These are phyloP conservation scores for Fusarium sambucinum DNA, from an alignment of 2,329 filamentous ascomycete genomes.

Conservation along the genomic window DNA sequence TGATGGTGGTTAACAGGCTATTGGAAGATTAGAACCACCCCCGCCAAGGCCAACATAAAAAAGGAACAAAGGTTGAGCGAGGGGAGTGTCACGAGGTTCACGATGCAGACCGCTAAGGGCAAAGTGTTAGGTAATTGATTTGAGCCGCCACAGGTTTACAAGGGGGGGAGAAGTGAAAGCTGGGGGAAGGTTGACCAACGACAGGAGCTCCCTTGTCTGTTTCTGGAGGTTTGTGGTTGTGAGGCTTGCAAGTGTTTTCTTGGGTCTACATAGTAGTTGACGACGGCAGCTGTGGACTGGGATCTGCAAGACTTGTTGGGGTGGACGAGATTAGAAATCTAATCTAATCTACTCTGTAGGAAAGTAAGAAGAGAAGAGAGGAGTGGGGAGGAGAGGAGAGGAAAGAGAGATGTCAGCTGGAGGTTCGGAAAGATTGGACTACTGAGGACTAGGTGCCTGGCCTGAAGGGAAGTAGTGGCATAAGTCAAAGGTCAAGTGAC, in stretches of 20 bases:
- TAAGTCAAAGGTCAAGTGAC: constrained; percentile 22
- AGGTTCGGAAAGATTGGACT: constrained; percentile 20
- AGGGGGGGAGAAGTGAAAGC: constrained; percentile 27
- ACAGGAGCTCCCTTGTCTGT: constrained; percentile 14
- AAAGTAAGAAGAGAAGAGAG: constrained; percentile 32
- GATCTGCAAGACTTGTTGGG: constrained; percentile 37
- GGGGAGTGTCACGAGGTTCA: constrained; percentile 34
- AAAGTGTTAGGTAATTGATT: constrained; percentile 46
- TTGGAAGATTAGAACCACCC: constrained; percentile 29
- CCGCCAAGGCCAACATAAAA: constrained; percentile 26
- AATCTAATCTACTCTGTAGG: constrained; percentile 37
- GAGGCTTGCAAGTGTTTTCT: constrained; percentile 35
- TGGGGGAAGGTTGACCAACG: constrained; percentile 37
- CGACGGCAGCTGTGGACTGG: constrained; percentile 22
- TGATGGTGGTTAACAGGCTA: constrained; percentile 26
- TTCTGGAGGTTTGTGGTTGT: constrained; percentile 16
- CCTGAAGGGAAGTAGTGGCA: not conserved
- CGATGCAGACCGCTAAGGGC: constrained; percentile 40
- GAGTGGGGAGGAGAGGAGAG: constrained; percentile 16
- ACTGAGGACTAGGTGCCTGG: not conserved
- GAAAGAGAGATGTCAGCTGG: constrained; percentile 12
- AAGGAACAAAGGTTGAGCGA: constrained; percentile 17
- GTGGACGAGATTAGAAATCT: constrained; percentile 10
- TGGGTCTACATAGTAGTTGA: constrained; percentile 19
- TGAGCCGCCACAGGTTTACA: constrained; percentile 23